Base-by-base conservation (phyloP, 257 asterid species). In the Thymus quinquecostatus region DNA sequence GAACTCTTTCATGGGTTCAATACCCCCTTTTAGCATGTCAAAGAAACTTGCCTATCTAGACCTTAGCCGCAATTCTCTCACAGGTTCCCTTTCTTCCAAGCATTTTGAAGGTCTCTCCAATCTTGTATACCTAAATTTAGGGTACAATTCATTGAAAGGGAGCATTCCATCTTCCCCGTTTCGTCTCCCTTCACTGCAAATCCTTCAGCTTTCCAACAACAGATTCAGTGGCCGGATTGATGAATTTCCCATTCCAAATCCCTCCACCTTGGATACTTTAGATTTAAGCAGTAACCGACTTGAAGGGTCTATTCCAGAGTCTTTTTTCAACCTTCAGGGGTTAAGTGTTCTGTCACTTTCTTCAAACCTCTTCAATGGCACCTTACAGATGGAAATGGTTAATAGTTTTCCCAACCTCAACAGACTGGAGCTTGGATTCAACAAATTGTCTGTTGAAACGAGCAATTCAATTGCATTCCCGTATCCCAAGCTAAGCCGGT, bases 341-440 rank as follows among this genome's bases (percentile, higher is more conserved):
- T 71, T 85, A 6, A 81, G 40, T 9, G 76, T 69, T 30, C 82
- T 83, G 5, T 64, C 59, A 47, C 84, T 85, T 49, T 74, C 86
- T 21, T 79, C 29, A 30, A 83, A 85, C 76, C 51, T 49, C 51
- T 85, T 85, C 32, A 73, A 53, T 68, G 86, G 90, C 40, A 64
- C 78, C 1, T 4, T 76, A 5, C 41, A 13, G 36, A 66, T 82
- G 50, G 84, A 61, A 60, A 66, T 3, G 45, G 7, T 86, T 34
- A 75, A 67, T 55, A 74, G 10, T 21, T 72, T 85, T 41, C 57
- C 1, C 11, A 85, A 74, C 41, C 88, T 85, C 4, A 28, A 87
- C 4, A 63, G 60, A 1, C 80, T 89, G 1, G 96, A 85, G 64
- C 86, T 89, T 57, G 86, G 86, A 27, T 32, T 79, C 83, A 89